Evolutionary conservation across 345 rosid genomes (phyloP).

Genomic region (Firmiana major): DNA sequence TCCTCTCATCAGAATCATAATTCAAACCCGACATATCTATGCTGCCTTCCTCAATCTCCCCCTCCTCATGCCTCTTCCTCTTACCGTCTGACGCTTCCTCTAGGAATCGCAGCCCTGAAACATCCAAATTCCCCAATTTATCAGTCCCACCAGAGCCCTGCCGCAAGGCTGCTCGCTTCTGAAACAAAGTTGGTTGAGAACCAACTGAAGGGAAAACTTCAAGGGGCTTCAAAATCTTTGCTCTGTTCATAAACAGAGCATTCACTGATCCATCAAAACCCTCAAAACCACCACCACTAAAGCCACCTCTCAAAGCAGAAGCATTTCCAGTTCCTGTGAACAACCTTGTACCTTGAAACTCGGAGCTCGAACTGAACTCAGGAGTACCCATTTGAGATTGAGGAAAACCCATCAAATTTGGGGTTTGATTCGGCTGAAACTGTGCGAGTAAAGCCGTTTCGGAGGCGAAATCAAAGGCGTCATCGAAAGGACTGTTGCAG

Average conservation of each 20-base stretch:
- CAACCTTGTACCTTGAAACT: slow-evolving; percentile 37
- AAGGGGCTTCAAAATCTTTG: slow-evolving; percentile 48
- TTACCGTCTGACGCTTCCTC: slow-evolving; percentile 17
- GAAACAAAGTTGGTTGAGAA: slow-evolving; percentile 72
- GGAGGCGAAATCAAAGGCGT: slow-evolving; percentile 58
- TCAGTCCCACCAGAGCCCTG: slow-evolving; percentile 36
- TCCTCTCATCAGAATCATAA: slow-evolving; percentile 73
- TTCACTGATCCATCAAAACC: slow-evolving; percentile 40
- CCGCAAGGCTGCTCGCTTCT: slow-evolving; percentile 73
- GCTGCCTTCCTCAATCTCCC: slow-evolving; percentile 50
- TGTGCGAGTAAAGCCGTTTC: slow-evolving; percentile 43
- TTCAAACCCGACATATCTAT: slow-evolving; percentile 63
- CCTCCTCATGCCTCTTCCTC: slow-evolving; percentile 35
- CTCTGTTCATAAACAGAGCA: slow-evolving; percentile 36
- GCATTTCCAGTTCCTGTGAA: slow-evolving; percentile 34
- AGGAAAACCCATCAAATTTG: slow-evolving; percentile 44
- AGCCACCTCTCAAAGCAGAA: slow-evolving; percentile 21
- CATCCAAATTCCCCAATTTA: slow-evolving; percentile 52
- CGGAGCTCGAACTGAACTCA: slow-evolving; percentile 45
- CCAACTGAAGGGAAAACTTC: slow-evolving; percentile 56
- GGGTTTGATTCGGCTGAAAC: slow-evolving; percentile 35
- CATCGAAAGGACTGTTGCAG: slow-evolving; percentile 45
- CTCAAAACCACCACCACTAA: slow-evolving; percentile 27
- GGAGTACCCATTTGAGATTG: slow-evolving; percentile 37
- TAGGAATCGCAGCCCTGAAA: slow-evolving; percentile 34